Base-by-base conservation (phyloP, 2,329 filamentous ascomycete genomes). In the Magnaporthiopsis rhizophila region DNA sequence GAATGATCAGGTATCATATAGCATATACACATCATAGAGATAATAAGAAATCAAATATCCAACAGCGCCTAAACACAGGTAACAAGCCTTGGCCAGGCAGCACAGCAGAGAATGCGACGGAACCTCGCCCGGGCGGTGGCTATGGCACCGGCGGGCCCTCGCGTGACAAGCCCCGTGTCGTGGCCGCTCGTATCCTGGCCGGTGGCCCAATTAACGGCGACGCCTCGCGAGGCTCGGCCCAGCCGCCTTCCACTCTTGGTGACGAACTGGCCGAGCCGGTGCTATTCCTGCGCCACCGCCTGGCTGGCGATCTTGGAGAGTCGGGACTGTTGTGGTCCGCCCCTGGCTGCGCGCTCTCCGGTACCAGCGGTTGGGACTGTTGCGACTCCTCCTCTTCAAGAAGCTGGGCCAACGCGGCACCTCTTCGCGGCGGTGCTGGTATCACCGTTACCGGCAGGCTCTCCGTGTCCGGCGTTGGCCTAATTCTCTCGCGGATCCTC, bases 391-490 rank as follows among this genome's bases (percentile, higher is more conserved):
- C 82, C 66, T 87, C 84, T 65, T 86, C 83, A 2, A 86, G 73
- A 9, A 87, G 77, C 64, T 82, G 79, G n/a, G 81, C 80, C 4
- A 87, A 72, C 60, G 83, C 82, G 0, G 81, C 80, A 6, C 85
- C 84, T 65, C 80, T 77, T n/a, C 86, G 79, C 50, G 81, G 79
- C 24, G 86, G 86, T 0, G 86, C 85, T 3, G 86, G 86, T 18
- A 89, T 87, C 9, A 87, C 80, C 24, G 79, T 85, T 1, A 86
- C 80, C 1, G 85, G 84, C 24, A 88, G 74, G 66, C 79, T 81
- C 26, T 82, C 81, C 2, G 81, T 84, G 68, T 84, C 80, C 0
- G 81, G 78, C 0, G 80, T 81, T 12, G 84, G 80, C 13, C 81
- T 78, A 60, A 86, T 78, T 65, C 77, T 80, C 64, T 88, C 85